Percentiles rank a stretch among this genome's conserved stretches.
These are phyloP conservation scores for Fusarium sp. DNA, from an alignment of 2,329 filamentous ascomycete genomes.

Conservation along the genomic window DNA sequence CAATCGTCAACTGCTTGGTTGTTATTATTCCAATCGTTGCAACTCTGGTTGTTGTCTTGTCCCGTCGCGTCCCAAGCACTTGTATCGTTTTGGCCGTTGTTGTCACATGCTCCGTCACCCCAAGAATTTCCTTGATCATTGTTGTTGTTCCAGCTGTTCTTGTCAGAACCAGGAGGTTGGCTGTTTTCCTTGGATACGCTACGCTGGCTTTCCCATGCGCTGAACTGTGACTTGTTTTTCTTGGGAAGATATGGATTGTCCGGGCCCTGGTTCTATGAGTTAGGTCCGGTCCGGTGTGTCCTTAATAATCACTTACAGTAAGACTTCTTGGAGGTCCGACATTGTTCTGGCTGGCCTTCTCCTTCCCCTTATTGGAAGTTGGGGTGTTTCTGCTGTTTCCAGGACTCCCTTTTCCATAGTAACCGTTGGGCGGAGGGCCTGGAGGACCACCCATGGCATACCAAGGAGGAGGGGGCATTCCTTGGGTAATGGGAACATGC, in stretches of 20 bases:
- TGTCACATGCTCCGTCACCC: neutral
- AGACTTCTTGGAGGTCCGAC: constrained; percentile 40
- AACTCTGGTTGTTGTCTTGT: constrained; percentile 4
- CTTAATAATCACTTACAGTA: constrained; percentile 27
- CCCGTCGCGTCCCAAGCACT: neutral
- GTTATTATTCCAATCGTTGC: constrained; percentile 1
- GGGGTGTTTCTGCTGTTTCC: constrained; percentile 13
- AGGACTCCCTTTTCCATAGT: constrained; percentile 13
- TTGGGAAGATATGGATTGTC: constrained; percentile 45
- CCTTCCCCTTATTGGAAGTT: constrained; percentile 37
- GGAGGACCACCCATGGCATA: constrained; percentile 36
- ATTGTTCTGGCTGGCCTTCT: constrained; percentile 45
- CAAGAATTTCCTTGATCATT: constrained; percentile 10
- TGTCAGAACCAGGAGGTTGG: constrained; percentile 14
- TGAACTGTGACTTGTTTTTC: constrained; percentile 31
- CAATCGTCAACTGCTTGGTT: constrained; percentile 14
- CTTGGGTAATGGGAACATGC: constrained; percentile 48
- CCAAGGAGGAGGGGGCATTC: constrained; percentile 41
- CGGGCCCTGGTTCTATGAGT: constrained; percentile 23
- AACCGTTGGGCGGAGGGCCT: constrained; percentile 10
- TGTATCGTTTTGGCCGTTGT: neutral
- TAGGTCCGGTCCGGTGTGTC: neutral
- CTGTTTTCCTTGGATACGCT: constrained; percentile 22
- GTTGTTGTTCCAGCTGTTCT: constrained; percentile 28
- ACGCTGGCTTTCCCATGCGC: constrained; percentile 28